Percentiles rank a stretch among this genome's conserved stretches.
Evolutionary conservation across 768 basidiomycete genomes (phyloP).

Genomic region (Leccinum olivaceopallidum): DNA sequence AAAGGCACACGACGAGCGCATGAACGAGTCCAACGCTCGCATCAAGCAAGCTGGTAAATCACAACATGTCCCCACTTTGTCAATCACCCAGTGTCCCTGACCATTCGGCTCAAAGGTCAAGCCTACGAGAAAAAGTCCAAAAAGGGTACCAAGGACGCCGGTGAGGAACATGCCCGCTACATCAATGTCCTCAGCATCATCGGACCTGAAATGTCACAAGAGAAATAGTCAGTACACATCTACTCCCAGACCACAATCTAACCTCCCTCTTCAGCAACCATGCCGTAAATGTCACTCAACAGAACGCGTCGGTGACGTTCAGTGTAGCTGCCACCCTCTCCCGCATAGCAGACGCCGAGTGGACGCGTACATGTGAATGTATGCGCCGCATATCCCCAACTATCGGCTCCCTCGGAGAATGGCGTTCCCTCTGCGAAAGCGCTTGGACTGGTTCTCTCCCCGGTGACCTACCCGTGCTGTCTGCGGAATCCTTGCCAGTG

Average conservation of each 20-base stretch:
- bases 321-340: slow-evolving; percentile 59
- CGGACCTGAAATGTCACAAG: slow-evolving; percentile 77
- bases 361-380: no score
- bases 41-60: slow-evolving; percentile 73
- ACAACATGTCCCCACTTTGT: no score
- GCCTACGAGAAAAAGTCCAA: slow-evolving; percentile 79
- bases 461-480: no score
- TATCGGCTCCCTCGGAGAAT: no score
- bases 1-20: slow-evolving; percentile 70
- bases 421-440: no score
- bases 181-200: slow-evolving; percentile 69
- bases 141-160: slow-evolving; percentile 63
- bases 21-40: slow-evolving; percentile 63
- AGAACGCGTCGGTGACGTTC: slow-evolving; percentile 57
- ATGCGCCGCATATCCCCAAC: no score
- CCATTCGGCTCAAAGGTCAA: slow-evolving; percentile 47
- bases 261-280: slow-evolving; percentile 62
- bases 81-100: slow-evolving; percentile 2
- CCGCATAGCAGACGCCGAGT: no score
- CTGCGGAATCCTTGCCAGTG: no score
- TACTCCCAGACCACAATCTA: slow-evolving; percentile 35
- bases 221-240: slow-evolving; percentile 68
- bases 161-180: slow-evolving; percentile 77
- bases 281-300: slow-evolving; percentile 57
- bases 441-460: no score